These are phyloP conservation scores for Petrea volubilis DNA, from an alignment of 257 asterid genomes.

Conservation along the genomic window DNA sequence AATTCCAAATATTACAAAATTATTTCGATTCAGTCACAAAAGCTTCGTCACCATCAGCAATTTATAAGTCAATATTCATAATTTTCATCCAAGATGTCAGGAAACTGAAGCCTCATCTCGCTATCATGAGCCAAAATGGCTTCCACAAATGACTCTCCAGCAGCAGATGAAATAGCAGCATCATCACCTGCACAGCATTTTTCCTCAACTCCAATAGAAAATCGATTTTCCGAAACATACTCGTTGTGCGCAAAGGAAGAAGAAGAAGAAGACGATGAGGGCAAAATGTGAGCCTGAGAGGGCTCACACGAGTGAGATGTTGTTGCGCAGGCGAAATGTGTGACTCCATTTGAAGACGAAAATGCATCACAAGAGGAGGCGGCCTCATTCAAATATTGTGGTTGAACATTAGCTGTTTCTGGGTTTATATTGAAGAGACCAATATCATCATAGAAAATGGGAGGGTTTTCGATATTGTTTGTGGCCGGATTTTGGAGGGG, in stretches of 20 bases:
- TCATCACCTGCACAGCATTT: slow-evolving; percentile 16
- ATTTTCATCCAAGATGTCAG: slow-evolving; percentile 50
- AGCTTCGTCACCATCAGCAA: too few relatives aligned
- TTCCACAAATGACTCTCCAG: slow-evolving; percentile 71
- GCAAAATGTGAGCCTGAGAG: slow-evolving; percentile 29
- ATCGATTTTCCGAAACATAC: slow-evolving; percentile 35
- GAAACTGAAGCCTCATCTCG: slow-evolving; percentile 70
- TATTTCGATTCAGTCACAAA: too few relatives aligned
- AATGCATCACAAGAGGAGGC: slow-evolving; percentile 39
- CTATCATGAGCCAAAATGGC: slow-evolving; percentile 72
- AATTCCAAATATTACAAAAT: too few relatives aligned
- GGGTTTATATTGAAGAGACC: slow-evolving; percentile 13
- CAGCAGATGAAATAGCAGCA: neutral
- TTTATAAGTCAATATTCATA: slow-evolving; percentile 56
- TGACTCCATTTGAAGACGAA: slow-evolving; percentile 37
- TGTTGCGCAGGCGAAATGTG: slow-evolving; percentile 37
- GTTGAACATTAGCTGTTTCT: too few relatives aligned
- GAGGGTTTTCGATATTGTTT: slow-evolving; percentile 16
- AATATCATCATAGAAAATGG: neutral
- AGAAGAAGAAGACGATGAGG: slow-evolving; percentile 43
- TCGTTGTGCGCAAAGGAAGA: slow-evolving; percentile 48
- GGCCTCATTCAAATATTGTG: slow-evolving; percentile 40
- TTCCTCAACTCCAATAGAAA: too few relatives aligned
- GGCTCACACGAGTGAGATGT: slow-evolving; percentile 38
- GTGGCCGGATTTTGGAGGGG: slow-evolving; percentile 27